Percentiles rank a stretch among this genome's conserved stretches.
phyloP scores from a whole-genome alignment of 1,139 yeast species.

The Suhomyces bribrorum region DNA sequence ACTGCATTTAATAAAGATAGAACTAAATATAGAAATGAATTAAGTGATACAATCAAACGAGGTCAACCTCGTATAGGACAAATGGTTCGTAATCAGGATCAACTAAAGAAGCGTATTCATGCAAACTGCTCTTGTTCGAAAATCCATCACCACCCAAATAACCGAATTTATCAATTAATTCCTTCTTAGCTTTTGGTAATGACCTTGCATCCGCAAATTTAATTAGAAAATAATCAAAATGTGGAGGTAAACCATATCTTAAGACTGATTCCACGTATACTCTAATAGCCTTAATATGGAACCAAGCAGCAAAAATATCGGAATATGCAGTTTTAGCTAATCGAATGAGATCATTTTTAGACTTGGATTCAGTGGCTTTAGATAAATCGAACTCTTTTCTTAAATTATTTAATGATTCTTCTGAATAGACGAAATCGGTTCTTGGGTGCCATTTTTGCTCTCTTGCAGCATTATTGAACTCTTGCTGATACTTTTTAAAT shows the following conservation, averaged over 20 bases:
- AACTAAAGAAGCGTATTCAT: constrained; percentile 87
- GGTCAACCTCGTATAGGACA: constrained; percentile 66
- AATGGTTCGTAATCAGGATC: constrained; percentile 96
- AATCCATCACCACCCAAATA: constrained; percentile 91
- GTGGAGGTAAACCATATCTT: constrained; percentile 96
- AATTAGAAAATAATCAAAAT: constrained; percentile 67
- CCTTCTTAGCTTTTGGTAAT: constrained; percentile 61
- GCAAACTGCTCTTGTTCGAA: constrained; percentile 61
- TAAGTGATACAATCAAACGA: constrained; percentile 25
- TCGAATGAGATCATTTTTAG: constrained; percentile 78
- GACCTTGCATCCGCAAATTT: constrained; percentile 42
- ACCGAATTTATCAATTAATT: constrained; percentile 73
- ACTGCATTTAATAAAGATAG: constrained; percentile 1
- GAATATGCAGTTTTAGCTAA: constrained; percentile 85
- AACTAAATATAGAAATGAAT: constrained; percentile 10
- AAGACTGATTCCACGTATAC: constrained; percentile 67
- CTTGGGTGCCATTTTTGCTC: constrained; percentile 92
- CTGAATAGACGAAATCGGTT: constrained; percentile 81
- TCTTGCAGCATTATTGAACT: constrained; percentile 70
- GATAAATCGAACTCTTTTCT: constrained; percentile 79
- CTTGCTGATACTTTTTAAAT: constrained; percentile 76
- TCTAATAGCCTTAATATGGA: constrained; percentile 73
- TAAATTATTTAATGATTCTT: constrained; percentile 68
- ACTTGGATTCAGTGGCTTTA: constrained; percentile 67
- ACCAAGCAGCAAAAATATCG: constrained; percentile 83